These are phyloP conservation scores for Syzygium oleosum DNA, from an alignment of 345 rosid genomes.

Conservation along the genomic window DNA sequence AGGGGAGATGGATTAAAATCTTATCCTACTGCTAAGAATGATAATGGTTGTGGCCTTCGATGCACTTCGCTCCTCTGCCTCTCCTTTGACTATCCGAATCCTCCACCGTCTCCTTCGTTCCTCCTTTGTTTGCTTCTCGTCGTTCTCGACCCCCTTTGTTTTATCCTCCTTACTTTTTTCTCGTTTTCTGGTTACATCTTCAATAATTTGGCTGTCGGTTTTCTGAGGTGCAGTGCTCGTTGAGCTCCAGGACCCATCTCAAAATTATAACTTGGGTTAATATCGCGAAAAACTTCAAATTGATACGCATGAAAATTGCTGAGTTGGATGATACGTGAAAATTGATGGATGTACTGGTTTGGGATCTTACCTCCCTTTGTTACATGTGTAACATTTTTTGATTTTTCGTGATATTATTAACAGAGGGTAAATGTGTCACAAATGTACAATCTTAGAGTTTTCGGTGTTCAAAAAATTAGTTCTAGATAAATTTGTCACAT, in stretches of 20 bases:
- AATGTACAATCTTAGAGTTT: too few species aligned
- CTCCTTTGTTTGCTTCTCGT: background rate
- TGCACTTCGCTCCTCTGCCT: background rate
- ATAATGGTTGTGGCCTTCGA: constrained; percentile 1
- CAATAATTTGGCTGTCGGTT: background rate
- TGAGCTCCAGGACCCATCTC: background rate
- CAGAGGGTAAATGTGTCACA: too few species aligned
- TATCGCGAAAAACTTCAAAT: too few species aligned
- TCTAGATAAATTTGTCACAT: too few species aligned
- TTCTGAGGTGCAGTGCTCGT: background rate
- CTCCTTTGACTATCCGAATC: background rate
- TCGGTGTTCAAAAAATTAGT: too few species aligned
- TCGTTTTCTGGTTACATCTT: background rate
- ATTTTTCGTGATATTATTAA: too few species aligned
- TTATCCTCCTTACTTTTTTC: background rate
- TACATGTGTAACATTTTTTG: too few species aligned
- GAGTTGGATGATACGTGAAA: too few species aligned
- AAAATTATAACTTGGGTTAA: background rate
- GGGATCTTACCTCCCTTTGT: too few species aligned
- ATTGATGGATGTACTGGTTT: too few species aligned
- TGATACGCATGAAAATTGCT: too few species aligned
- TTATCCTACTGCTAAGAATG: background rate
- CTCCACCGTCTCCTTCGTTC: background rate
- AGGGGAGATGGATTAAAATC: background rate
- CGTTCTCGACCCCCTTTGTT: accelerated